Percentiles rank a stretch among this genome's conserved stretches.
phyloP scores from a whole-genome alignment of 2,329 filamentous ascomycete genomes.

The Byssothecium circinans region DNA sequence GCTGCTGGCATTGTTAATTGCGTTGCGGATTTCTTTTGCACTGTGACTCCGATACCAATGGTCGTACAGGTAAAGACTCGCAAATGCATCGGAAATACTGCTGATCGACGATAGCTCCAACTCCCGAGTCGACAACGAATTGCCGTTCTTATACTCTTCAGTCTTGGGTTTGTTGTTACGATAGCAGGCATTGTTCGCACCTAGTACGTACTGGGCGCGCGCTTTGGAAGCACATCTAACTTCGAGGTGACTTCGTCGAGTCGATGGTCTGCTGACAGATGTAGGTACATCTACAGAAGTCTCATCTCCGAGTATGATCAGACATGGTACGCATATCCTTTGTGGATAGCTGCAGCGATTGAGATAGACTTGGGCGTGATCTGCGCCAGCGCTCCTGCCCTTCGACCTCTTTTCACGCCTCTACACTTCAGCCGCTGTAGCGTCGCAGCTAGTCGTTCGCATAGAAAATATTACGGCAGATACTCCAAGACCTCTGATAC shows the following conservation, averaged over 20 bases:
- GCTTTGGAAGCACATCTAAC: not conserved
- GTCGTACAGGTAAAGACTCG: constrained; percentile 34
- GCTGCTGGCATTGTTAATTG: constrained; percentile 48
- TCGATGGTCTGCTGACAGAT: not conserved
- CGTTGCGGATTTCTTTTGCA: constrained; percentile 47
- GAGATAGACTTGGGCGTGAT: constrained; percentile 52
- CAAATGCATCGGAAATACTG: not conserved
- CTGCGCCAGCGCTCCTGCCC: constrained; percentile 35
- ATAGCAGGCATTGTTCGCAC: constrained; percentile 48
- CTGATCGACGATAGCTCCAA: constrained; percentile 30
- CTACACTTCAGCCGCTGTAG: constrained; percentile 27
- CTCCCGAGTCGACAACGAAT: constrained; percentile 47
- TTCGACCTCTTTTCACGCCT: constrained; percentile 31
- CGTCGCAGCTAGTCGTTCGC: too few relatives aligned
- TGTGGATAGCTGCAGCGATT: constrained; percentile 52
- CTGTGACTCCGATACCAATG: constrained; percentile 49
- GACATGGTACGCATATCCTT: constrained; percentile 50
- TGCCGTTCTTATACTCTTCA: constrained; percentile 44
- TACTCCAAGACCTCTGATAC: too few relatives aligned
- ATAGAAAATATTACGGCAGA: too few relatives aligned
- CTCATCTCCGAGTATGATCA: constrained; percentile 47
- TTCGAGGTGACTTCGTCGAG: too few relatives aligned
- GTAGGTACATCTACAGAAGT: constrained; percentile 46
- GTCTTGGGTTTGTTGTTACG: constrained; percentile 47
- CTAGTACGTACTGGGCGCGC: constrained; percentile 13